Evolutionary conservation across 305 asterid species (phyloP).

Genomic region (Fraxinus latifolia): DNA sequence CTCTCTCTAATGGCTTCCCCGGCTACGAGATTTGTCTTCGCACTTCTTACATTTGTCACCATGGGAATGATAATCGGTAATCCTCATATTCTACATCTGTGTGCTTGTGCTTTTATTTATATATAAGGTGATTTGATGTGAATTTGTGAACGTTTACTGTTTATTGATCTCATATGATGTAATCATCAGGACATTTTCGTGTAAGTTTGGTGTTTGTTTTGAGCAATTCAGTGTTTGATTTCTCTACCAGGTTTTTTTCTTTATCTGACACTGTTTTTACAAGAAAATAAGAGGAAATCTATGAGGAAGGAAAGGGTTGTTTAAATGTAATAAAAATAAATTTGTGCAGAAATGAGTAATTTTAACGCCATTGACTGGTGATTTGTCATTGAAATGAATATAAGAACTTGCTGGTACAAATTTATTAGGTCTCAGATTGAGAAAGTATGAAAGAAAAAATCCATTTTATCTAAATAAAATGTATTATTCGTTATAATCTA

Average conservation of each 20-base stretch:
- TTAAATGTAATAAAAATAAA: neutral
- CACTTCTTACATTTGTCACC: slow-evolving; percentile 64
- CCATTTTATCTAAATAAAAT: neutral
- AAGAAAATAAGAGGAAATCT: neutral
- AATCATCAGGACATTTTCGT: neutral
- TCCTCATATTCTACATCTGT: neutral
- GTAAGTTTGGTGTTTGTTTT: neutral
- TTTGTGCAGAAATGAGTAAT: neutral
- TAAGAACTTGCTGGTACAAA: neutral
- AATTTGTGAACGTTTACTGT: neutral
- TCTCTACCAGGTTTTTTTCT: neutral
- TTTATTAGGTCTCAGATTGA: neutral
- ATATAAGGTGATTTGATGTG: neutral
- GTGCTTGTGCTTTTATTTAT: neutral
- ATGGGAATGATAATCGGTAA: slow-evolving; percentile 73
- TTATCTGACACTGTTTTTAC: neutral
- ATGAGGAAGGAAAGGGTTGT: neutral
- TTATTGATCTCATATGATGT: neutral
- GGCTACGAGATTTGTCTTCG: slow-evolving; percentile 37
- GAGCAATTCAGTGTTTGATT: neutral
- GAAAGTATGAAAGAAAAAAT: neutral
- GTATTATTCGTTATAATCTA: neutral
- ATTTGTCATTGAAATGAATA: neutral
- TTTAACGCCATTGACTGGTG: neutral
- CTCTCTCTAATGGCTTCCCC: slow-evolving; percentile 7